A percentile compares a stretch with the other conserved stretches of the same genome.
These are phyloP conservation scores for Pseudocercospora vitis DNA, from an alignment of 2,329 filamentous ascomycete genomes.

Conservation along the genomic window DNA sequence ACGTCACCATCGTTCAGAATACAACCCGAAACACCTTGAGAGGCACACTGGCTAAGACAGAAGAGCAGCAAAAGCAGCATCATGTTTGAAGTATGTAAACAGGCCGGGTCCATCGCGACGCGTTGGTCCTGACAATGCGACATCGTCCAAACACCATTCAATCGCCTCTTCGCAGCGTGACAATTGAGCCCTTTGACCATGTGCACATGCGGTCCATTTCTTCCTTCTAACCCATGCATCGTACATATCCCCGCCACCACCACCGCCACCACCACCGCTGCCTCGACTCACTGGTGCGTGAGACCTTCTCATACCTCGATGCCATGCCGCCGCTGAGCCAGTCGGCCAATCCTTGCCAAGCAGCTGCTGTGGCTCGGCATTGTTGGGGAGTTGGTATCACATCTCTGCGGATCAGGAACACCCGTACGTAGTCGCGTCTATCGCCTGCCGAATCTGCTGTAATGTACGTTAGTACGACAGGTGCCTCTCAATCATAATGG, in stretches of 20 bases:
- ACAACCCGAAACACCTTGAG: too few species aligned
- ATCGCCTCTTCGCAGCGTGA: not conserved
- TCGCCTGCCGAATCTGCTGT: conserved; percentile 94
- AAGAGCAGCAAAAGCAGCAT: not conserved
- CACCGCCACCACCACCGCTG: conserved; percentile 8
- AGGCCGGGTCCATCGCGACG: conserved; percentile 5
- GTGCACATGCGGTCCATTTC: conserved; percentile 4
- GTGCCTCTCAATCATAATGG: too few species aligned
- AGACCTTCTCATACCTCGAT: conserved; percentile 12
- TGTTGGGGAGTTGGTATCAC: conserved; percentile 14
- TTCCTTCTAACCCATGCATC: conserved; percentile 22
- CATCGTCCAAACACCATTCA: conserved; percentile 1
- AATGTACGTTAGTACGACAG: conserved; percentile 12
- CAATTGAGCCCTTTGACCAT: not conserved
- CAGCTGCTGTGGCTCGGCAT: conserved; percentile 17
- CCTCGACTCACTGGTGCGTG: not conserved
- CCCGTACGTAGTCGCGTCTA: conserved; percentile 46
- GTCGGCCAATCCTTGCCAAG: conserved; percentile 8
- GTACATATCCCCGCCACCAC: conserved; percentile 18
- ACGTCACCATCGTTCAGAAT: too few species aligned
- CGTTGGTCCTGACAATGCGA: not conserved
- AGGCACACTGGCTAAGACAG: too few species aligned
- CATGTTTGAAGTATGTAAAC: conserved; percentile 9
- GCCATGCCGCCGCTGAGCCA: conserved; percentile 13
- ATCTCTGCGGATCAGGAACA: conserved; percentile 1